Base-by-base conservation (phyloP, 805 yeast genomes). In the Barnettozyma salicaria region DNA sequence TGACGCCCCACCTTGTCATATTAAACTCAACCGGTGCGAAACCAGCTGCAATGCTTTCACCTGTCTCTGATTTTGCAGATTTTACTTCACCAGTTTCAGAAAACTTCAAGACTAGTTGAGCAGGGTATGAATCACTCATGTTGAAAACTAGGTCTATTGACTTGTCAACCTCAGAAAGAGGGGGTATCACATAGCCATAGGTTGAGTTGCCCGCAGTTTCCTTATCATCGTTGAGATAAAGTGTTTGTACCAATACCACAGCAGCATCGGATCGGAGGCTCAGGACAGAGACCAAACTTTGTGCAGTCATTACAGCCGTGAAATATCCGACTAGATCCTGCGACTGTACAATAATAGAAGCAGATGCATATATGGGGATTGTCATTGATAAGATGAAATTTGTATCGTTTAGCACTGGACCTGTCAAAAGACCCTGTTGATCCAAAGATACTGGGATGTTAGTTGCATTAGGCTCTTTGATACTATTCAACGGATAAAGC, bases 341-440 rank as follows among this genome's bases (percentile, higher is more conserved):
- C 2, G 48, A 22, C n/a, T 68, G 60, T 17, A 80, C 60, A 29
- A 79, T 60, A 17, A 84, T 79, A 2, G 94, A 80, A n/a, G 79
- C 68, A 47, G 82, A 80, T 13, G 86, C 73, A 49, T 69, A 79
- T 3, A 88, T 71, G 0, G 96, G 92, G 5, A 86, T 48, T 0
- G 96, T 82, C 60, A 88, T 63, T 1, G 95, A 85, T 70, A 85
- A 64, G 46, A 76, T 70, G 49, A 71, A 80, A 2, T 66, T 41
- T 0, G 50, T 52, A 7, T 32, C 57, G 47, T 76, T 74, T 13
- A 60, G 36, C 1, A 74, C 63, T 0, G 96, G 96, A 4, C 94
- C 95, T 1, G 78, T 63, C 12, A 84, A 42, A 37, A 68, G 59
- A n/a, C 81, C 82, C 0, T 58, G 59, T 1, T 65, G 46, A 17